A percentile compares a stretch with the other conserved stretches of the same genome.
phyloP scores from a whole-genome alignment of 441 rosid species.

The Pelargonium australe region DNA sequence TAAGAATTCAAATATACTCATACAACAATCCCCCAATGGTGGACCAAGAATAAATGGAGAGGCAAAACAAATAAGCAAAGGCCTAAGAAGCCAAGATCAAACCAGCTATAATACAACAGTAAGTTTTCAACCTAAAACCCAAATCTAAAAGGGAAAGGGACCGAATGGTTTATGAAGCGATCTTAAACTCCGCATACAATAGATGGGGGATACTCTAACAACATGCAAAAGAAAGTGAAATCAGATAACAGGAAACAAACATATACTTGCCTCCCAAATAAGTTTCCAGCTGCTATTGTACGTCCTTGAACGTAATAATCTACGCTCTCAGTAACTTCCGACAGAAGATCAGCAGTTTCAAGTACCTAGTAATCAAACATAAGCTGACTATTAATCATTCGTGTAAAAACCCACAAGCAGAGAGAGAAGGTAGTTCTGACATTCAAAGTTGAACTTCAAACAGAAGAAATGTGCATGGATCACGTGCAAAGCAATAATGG shows the following conservation, averaged over 20 bases:
- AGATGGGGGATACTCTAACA: slow-evolving; percentile 8
- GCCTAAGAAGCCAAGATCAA: too few species aligned
- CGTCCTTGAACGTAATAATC: slow-evolving; percentile 98
- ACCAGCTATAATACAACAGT: too few species aligned
- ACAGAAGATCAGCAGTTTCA: slow-evolving; percentile 94
- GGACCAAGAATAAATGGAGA: too few species aligned
- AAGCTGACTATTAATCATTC: slow-evolving; percentile 8
- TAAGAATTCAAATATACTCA: not conserved
- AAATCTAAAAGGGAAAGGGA: too few species aligned
- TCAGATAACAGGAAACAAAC: slow-evolving; percentile 12
- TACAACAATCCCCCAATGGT: not conserved
- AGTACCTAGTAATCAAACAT: slow-evolving; percentile 55
- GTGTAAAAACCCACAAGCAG: not conserved
- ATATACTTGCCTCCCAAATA: slow-evolving; percentile 78
- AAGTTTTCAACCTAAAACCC: too few species aligned
- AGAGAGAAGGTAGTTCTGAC: not conserved
- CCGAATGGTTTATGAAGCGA: not conserved
- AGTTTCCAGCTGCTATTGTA: slow-evolving; percentile 93
- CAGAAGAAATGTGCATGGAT: too few species aligned
- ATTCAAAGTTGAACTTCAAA: too few species aligned
- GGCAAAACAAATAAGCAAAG: too few species aligned
- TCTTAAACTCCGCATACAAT: not conserved
- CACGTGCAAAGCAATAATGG: too few species aligned
- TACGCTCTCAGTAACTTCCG: slow-evolving; percentile 98
- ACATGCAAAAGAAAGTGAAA: not conserved